Conservation (phyloP, 495 filamentous ascomycete genomes). For the Penicillium diatomitis region DNA sequence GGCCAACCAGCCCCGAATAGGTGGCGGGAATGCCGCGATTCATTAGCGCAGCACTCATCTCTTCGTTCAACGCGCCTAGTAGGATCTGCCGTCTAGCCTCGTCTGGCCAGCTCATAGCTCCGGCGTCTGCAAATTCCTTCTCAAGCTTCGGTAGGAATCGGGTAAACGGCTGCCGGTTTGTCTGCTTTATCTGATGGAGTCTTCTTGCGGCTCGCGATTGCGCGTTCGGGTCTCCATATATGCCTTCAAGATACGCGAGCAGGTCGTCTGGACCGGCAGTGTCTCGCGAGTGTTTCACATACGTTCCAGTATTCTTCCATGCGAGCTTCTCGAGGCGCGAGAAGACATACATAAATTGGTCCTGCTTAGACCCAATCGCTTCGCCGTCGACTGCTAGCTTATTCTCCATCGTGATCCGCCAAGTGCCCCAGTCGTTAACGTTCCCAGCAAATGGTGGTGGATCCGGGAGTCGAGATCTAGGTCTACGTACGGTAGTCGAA, state of each 20-base stretch:
- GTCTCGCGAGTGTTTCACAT: background rate
- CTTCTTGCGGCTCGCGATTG: background rate
- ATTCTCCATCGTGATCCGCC: background rate
- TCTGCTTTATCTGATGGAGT: background rate
- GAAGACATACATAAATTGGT: background rate
- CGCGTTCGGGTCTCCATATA: constrained; percentile 1
- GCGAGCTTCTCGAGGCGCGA: background rate
- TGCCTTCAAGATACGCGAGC: background rate
- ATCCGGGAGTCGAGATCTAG: background rate
- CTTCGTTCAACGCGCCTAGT: background rate
- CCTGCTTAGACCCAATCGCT: background rate
- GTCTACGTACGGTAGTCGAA: too few relatives aligned
- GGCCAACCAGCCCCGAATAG: background rate
- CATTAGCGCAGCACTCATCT: background rate
- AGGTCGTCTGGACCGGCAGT: background rate
- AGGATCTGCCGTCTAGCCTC: background rate
- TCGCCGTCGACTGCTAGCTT: background rate
- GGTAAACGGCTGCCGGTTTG: background rate
- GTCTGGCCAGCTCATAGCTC: background rate
- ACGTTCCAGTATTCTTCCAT: constrained; percentile 2
- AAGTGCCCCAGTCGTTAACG: background rate
- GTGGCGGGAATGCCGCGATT: background rate
- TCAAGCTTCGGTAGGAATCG: background rate
- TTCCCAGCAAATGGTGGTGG: background rate
- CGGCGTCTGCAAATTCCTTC: too few relatives aligned